phyloP scores from a whole-genome alignment of 441 rosid species.

The Corymbia calophylla region DNA sequence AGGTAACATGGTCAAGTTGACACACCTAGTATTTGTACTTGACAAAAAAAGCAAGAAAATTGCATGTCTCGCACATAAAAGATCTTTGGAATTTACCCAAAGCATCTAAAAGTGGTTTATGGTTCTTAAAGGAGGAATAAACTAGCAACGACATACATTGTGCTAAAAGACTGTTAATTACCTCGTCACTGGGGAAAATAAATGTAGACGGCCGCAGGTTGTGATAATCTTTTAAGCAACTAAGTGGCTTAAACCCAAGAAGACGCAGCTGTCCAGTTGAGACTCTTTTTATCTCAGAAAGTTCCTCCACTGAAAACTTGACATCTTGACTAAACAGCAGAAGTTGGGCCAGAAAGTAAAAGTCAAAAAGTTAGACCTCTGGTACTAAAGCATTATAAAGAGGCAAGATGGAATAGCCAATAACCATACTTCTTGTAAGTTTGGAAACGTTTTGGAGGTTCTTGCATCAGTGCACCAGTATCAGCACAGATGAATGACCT shows the following conservation, averaged over 20 bases:
- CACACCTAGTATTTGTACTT: neutral
- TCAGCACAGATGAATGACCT: slow-evolving; percentile 87
- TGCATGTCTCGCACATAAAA: neutral
- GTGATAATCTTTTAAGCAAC: slow-evolving; percentile 87
- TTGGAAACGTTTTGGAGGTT: slow-evolving; percentile 49
- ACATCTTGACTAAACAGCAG: slow-evolving; percentile 40
- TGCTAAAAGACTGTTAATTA: slow-evolving; percentile 8
- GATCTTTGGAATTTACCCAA: neutral
- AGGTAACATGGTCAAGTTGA: neutral
- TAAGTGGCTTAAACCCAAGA: slow-evolving; percentile 92
- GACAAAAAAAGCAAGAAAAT: neutral
- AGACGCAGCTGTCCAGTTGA: slow-evolving; percentile 62
- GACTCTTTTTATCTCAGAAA: slow-evolving; percentile 70
- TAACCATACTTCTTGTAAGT: slow-evolving; percentile 57
- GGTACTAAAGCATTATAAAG: neutral
- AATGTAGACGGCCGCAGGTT: slow-evolving; percentile 92
- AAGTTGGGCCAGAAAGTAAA: neutral
- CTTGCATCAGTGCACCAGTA: slow-evolving; percentile 83
- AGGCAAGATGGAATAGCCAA: neutral
- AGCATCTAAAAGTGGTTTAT: neutral
- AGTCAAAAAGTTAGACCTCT: neutral
- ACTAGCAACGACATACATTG: neutral
- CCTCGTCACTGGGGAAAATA: slow-evolving; percentile 90
- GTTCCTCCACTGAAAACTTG: slow-evolving; percentile 56
- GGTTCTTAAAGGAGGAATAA: neutral